Evolutionary conservation across 108 stramenopile genomes (phyloP).

Genomic region (Cyclostephanos tholiformis): DNA sequence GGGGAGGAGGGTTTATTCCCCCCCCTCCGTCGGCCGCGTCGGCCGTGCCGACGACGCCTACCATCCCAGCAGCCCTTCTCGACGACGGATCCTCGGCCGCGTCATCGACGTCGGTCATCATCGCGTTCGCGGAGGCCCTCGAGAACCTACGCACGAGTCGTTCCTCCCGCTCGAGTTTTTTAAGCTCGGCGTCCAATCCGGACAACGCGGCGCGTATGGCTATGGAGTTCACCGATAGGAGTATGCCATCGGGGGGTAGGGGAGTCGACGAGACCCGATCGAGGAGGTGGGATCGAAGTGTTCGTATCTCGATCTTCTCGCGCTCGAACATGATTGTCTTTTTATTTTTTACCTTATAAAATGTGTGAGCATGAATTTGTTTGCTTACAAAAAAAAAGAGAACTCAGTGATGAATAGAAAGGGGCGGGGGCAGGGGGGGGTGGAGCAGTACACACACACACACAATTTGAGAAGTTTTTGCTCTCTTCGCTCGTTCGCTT

Average conservation of each 20-base stretch:
- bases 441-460: too few species aligned
- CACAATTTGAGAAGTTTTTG: too few species aligned
- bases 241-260: conserved; percentile 27
- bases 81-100: not conserved
- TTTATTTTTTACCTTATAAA: too few species aligned
- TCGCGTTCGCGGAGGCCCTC: conserved; percentile 10
- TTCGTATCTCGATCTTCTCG: conserved; percentile 40
- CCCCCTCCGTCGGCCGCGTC: not conserved
- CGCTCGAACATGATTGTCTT: conserved; percentile 35
- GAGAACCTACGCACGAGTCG: conserved; percentile 61
- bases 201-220: conserved; percentile 68
- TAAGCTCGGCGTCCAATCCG: conserved; percentile 64
- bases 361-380: too few species aligned
- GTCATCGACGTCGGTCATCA: too few species aligned
- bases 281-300: conserved; percentile 43
- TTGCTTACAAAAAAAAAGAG: too few species aligned
- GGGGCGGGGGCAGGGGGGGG: too few species aligned
- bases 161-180: conserved; percentile 63
- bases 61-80: too few species aligned
- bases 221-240: conserved; percentile 39
- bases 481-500: too few species aligned
- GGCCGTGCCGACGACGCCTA: not conserved
- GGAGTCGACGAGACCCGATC: conserved; percentile 16
- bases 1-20: not conserved
- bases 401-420: too few species aligned